Evolutionary conservation across 2,329 filamentous ascomycete genomes (phyloP), one percentile per base, ranked within the genome.

Genomic region (Hypoxylon sp.): DNA sequence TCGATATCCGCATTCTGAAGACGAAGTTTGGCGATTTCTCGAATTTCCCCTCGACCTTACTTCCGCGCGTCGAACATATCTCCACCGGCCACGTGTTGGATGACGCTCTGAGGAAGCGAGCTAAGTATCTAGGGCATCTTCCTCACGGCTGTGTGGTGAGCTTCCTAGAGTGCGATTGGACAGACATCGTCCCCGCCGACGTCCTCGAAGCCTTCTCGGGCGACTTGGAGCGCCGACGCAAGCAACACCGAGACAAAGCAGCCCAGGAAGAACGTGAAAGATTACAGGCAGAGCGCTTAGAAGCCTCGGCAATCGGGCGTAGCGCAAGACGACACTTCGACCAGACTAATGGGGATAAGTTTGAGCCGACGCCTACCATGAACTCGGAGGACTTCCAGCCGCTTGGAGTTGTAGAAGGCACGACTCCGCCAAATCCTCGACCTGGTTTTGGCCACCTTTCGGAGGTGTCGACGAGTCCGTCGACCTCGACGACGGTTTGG

Each of bases 91-190:
- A 96, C 70, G 87, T 92, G 4, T 86, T 97, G 4, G 92, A 97
- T 65, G 92, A 97, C 68, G 87, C 88, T 13, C 74, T 97, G 49
- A 86, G 93, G 42, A 92, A 90, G 71, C 85, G 92, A 26, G 88
- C 91, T 52, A 96, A 95, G 72, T 97, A 97, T 64, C 82, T 97
- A 2, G 86, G 86, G 0, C 93, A 97, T 73, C 81, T 97, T 4
- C 93, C 93, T 0, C 87, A 90, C 47, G 93, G 93, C n/a, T 97
- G 92, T 72, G 89, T 96, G 64, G 90, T 97, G 37, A 92, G 83
- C 64, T 97, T 97, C 68, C 75, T 97, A 1, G 93, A 97, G 75
- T 97, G 93, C 70, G 92, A 97, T 73, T 97, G 93, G 93, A 92
- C 91, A 2, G 92, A 96, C 65, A 90, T 95, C 31, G 90, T 97